These are phyloP conservation scores for Hemileccinum impolitum DNA, from an alignment of 768 basidiomycete genomes.

Conservation along the genomic window DNA sequence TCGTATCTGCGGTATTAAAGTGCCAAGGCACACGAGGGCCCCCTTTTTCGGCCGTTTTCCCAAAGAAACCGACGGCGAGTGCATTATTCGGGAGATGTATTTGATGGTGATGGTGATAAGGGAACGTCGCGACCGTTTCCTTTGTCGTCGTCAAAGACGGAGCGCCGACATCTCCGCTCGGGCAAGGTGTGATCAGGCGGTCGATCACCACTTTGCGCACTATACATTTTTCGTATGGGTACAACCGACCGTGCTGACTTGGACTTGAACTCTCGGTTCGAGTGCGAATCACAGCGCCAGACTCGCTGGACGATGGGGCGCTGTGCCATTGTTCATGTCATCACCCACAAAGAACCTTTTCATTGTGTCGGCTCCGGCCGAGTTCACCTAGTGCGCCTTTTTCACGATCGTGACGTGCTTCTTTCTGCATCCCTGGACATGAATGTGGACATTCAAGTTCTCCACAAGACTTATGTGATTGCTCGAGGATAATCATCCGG, in stretches of 20 bases:
- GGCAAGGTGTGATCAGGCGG: neutral
- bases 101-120: constrained; percentile 19
- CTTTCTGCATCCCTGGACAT: neutral
- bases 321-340: too few species aligned
- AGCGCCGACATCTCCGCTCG: neutral
- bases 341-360: neutral
- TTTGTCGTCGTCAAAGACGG: constrained; percentile 6
- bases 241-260: neutral
- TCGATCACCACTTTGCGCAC: neutral
- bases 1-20: constrained; percentile 1
- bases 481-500: neutral
- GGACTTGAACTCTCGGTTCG: neutral
- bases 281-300: too few species aligned
- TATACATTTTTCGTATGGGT: neutral
- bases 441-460: neutral
- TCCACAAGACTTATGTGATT: neutral
- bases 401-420: neutral
- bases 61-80: neutral
- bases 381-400: neutral
- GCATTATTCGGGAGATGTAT: neutral
- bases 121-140: neutral
- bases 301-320: too few species aligned
- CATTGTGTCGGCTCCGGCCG: neutral
- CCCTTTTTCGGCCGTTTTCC: neutral
- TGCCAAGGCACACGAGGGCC: neutral